These are phyloP conservation scores for Centaurea solstitialis DNA, from an alignment of 129 eudicot genomes.

Conservation along the genomic window DNA sequence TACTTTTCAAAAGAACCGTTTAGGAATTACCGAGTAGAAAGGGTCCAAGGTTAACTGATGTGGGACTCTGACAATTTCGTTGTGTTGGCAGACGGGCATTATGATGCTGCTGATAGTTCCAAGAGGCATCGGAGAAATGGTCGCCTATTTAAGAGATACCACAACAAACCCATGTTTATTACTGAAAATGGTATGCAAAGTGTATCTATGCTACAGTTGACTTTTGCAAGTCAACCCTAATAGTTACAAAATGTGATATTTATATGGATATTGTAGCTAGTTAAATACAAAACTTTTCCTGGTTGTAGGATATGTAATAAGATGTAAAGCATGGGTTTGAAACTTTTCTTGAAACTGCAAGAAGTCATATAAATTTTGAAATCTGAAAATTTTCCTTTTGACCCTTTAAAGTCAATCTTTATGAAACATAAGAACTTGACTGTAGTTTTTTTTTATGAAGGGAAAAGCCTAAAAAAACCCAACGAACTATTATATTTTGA, in stretches of 20 bases:
- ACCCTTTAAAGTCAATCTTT: slow-evolving; percentile 10
- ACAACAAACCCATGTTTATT: slow-evolving; percentile 75
- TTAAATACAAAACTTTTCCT: not conserved
- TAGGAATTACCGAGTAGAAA: not conserved
- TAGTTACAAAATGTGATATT: not conserved
- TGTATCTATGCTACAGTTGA: not conserved
- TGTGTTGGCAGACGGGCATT: slow-evolving; percentile 54
- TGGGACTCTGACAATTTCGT: not conserved
- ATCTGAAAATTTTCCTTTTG: not conserved
- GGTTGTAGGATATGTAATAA: not conserved
- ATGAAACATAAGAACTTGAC: not conserved
- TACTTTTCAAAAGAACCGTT: not conserved
- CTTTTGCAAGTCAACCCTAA: slow-evolving; percentile 13
- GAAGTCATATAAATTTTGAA: not conserved
- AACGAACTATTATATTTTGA: too few species aligned
- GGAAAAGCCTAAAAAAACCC: too few species aligned
- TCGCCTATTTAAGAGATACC: slow-evolving; percentile 64
- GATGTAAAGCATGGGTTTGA: not conserved
- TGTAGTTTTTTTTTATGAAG: not conserved
- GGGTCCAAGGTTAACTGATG: not conserved
- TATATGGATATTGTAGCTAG: not conserved
- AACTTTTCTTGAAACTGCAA: not conserved
- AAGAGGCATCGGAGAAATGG: slow-evolving; percentile 63
- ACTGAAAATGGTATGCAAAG: slow-evolving; percentile 83
- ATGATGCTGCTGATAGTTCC: slow-evolving; percentile 62